Evolutionary conservation across 176 grass and related monocot species (phyloP).

Genomic region (Zoysia pacifica): DNA sequence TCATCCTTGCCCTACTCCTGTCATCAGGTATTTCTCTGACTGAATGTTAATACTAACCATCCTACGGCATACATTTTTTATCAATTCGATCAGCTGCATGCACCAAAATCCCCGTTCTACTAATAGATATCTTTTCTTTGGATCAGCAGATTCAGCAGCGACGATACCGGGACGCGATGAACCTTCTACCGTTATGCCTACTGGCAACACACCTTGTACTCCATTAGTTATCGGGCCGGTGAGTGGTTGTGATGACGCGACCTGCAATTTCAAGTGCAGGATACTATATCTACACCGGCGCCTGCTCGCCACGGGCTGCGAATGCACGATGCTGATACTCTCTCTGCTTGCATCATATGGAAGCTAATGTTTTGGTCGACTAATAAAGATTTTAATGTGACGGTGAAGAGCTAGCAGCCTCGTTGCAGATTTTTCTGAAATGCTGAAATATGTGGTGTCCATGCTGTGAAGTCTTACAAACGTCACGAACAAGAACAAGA

Average conservation of each 20-base stretch:
- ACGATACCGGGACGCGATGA: too few relatives aligned
- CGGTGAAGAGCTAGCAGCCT: too few relatives aligned
- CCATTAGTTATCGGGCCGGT: neutral
- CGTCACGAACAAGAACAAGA: too few relatives aligned
- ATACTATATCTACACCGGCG: too few relatives aligned
- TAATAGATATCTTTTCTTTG: neutral
- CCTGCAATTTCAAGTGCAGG: too few relatives aligned
- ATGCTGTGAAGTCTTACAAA: too few relatives aligned
- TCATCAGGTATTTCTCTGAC: neutral
- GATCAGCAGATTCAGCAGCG: neutral
- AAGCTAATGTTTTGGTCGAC: neutral
- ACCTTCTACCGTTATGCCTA: neutral
- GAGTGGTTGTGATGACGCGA: too few relatives aligned
- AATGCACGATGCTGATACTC: neutral
- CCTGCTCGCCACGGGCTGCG: neutral
- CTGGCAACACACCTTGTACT: neutral
- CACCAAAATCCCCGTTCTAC: too few relatives aligned
- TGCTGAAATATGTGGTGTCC: too few relatives aligned
- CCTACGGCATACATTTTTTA: too few relatives aligned
- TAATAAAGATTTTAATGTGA: neutral
- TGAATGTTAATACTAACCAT: neutral
- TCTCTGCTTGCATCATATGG: neutral
- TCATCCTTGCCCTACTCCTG: slow-evolving; percentile 11
- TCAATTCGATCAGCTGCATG: too few relatives aligned
- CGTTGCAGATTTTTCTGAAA: too few relatives aligned